Conservation (phyloP, 1,139 yeast species). For the Geotrichum candidum region DNA sequence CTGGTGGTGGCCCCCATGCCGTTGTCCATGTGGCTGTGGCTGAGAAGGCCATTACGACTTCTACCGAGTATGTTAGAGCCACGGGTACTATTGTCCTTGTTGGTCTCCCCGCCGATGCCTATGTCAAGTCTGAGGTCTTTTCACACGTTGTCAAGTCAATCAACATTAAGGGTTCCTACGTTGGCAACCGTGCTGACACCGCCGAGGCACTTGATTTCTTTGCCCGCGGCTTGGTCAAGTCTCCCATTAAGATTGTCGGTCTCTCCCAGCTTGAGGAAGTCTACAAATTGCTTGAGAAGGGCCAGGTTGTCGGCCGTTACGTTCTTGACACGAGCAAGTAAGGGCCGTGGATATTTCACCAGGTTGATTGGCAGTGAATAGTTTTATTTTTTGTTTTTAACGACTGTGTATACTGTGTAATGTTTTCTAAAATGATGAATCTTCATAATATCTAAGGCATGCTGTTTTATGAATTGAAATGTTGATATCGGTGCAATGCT, state of each 20-base stretch:
- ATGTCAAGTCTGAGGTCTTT: conserved; percentile 56
- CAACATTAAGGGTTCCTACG: conserved; percentile 67
- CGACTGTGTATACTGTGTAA: no score
- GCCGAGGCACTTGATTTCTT: conserved; percentile 73
- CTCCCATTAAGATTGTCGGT: conserved; percentile 64
- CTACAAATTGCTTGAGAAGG: conserved; percentile 62
- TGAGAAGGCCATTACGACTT: conserved; percentile 62
- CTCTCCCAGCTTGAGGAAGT: conserved; percentile 54
- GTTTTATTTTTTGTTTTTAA: no score
- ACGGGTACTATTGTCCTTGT: conserved; percentile 75
- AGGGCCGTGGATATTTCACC: background rate
- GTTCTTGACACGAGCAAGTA: conserved; percentile 52
- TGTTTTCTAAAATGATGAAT: no score
- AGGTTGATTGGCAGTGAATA: no score
- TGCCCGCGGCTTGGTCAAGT: conserved; percentile 58
- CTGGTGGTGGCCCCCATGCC: conserved; percentile 76
- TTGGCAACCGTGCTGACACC: conserved; percentile 75
- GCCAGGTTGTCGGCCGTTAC: conserved; percentile 67
- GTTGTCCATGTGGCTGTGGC: conserved; percentile 77
- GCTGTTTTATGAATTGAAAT: no score
- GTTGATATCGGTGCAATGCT: no score
- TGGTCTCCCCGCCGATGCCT: conserved; percentile 72
- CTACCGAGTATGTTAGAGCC: conserved; percentile 63
- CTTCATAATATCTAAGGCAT: no score
- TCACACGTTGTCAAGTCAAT: conserved; percentile 59